Conservation (phyloP, 2,329 filamentous ascomycete genomes). For the Fusarium zealandicum region DNA sequence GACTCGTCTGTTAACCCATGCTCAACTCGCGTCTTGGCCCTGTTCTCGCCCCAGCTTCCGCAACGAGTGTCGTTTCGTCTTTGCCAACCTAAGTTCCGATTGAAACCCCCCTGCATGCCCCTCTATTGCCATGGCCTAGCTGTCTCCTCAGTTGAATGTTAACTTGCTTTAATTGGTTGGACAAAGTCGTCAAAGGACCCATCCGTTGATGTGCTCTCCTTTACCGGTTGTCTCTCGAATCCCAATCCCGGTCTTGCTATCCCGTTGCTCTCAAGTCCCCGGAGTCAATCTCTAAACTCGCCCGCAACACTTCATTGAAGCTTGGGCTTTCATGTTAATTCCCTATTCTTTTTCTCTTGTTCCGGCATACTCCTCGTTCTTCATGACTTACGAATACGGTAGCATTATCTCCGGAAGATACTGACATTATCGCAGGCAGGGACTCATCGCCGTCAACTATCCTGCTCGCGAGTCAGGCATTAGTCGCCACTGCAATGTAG, state of each 20-base stretch:
- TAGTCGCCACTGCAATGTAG: constrained; percentile 76
- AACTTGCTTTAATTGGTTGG: background rate
- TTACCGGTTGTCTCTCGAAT: background rate
- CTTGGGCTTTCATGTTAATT: background rate
- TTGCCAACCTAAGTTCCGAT: background rate
- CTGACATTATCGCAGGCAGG: constrained; percentile 65
- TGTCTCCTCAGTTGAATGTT: background rate
- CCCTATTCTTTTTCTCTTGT: background rate
- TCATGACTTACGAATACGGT: background rate
- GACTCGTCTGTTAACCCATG: too few species aligned
- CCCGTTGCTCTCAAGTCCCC: background rate
- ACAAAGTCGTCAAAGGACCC: constrained; percentile 5
- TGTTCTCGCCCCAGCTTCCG: too few species aligned
- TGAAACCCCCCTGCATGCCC: background rate
- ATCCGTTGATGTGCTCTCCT: background rate
- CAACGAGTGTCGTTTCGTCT: too few species aligned
- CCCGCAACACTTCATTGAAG: background rate
- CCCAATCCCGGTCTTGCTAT: background rate
- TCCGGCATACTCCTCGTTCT: background rate
- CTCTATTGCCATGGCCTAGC: background rate
- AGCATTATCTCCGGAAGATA: constrained; percentile 16
- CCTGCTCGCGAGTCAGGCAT: constrained; percentile 84
- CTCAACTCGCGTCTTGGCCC: too few species aligned
- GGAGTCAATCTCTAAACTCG: background rate
- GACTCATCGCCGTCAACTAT: constrained; percentile 96